phyloP scores from a whole-genome alignment of 2,329 filamentous ascomycete genomes.

The Hypoxylon sp. region DNA sequence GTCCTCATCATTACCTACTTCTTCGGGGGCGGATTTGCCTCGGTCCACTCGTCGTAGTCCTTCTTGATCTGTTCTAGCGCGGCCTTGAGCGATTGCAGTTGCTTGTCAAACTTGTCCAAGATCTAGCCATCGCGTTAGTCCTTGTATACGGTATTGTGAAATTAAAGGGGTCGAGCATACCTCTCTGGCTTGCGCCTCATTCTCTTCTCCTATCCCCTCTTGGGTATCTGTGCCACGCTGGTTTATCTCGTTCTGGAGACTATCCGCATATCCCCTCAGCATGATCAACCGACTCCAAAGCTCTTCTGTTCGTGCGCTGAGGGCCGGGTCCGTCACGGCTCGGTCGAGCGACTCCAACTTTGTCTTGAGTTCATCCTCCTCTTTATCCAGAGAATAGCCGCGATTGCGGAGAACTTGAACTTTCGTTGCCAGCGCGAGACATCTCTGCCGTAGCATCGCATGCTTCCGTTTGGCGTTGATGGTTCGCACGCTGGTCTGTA shows the following conservation, averaged over 20 bases:
- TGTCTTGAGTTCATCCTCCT: slow-evolving; percentile 82
- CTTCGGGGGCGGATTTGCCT: slow-evolving; percentile 57
- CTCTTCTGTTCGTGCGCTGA: slow-evolving; percentile 83
- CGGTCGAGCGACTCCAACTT: slow-evolving; percentile 78
- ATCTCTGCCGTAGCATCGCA: slow-evolving; percentile 77
- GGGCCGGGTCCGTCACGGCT: slow-evolving; percentile 77
- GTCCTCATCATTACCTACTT: slow-evolving; percentile 22
- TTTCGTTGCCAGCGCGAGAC: slow-evolving; percentile 79
- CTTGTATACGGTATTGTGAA: not conserved
- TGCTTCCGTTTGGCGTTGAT: slow-evolving; percentile 80
- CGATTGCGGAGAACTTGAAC: slow-evolving; percentile 85
- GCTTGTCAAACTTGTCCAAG: slow-evolving; percentile 83
- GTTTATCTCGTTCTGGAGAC: slow-evolving; percentile 79
- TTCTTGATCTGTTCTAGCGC: slow-evolving; percentile 74
- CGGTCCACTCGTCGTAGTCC: slow-evolving; percentile 68
- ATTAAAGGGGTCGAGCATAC: slow-evolving; percentile 57
- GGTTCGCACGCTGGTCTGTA: slow-evolving; percentile 79
- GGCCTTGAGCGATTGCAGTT: slow-evolving; percentile 80
- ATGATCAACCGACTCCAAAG: slow-evolving; percentile 86
- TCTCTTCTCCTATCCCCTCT: slow-evolving; percentile 74
- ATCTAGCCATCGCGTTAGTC: slow-evolving; percentile 64
- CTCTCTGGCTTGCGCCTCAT: slow-evolving; percentile 79
- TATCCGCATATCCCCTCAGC: slow-evolving; percentile 77
- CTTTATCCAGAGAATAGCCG: slow-evolving; percentile 82
- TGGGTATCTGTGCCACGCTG: slow-evolving; percentile 70